phyloP scores from a whole-genome alignment of 352 stramenopile genomes.

The Pythium phragmiticola region DNA sequence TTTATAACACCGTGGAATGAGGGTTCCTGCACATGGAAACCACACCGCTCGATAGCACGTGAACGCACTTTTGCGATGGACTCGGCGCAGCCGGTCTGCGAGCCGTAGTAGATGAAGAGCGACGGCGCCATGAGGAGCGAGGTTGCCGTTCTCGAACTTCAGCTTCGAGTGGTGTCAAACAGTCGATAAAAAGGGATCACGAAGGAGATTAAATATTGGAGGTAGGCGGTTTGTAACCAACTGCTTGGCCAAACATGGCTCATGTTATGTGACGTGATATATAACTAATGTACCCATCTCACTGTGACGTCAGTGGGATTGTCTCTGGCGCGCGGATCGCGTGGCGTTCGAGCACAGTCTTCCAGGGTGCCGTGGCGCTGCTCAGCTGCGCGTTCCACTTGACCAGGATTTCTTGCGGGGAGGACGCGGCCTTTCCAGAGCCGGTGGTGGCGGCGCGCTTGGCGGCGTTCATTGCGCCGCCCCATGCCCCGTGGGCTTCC shows the following conservation, averaged over 20 bases:
- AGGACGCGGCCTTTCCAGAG: background rate
- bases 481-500: conserved; percentile 4
- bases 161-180: conserved; percentile 22
- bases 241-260: conserved; percentile 20
- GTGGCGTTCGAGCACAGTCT: conserved; percentile 20
- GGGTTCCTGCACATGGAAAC: background rate
- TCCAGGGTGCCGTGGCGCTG: conserved; percentile 22
- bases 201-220: conserved; percentile 8
- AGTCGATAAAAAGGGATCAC: background rate
- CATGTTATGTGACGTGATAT: conserved; percentile 22
- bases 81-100: conserved; percentile 86
- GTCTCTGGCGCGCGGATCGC: conserved; percentile 19
- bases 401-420: conserved; percentile 5
- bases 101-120: conserved; percentile 78
- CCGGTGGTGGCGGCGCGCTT: conserved; percentile 9
- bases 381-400: conserved; percentile 26
- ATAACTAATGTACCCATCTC: conserved; percentile 2
- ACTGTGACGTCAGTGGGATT: conserved; percentile 11
- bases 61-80: conserved; percentile 73
- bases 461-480: conserved; percentile 7
- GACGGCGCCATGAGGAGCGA: conserved; percentile 19
- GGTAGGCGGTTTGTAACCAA: conserved; percentile 16
- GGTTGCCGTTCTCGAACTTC: conserved; percentile 5
- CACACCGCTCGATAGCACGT: background rate
- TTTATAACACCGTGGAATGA: conserved; percentile 10